phyloP scores from a whole-genome alignment of 1,284 basidiomycete species.

The Erythrobasidium hasegawianum region DNA sequence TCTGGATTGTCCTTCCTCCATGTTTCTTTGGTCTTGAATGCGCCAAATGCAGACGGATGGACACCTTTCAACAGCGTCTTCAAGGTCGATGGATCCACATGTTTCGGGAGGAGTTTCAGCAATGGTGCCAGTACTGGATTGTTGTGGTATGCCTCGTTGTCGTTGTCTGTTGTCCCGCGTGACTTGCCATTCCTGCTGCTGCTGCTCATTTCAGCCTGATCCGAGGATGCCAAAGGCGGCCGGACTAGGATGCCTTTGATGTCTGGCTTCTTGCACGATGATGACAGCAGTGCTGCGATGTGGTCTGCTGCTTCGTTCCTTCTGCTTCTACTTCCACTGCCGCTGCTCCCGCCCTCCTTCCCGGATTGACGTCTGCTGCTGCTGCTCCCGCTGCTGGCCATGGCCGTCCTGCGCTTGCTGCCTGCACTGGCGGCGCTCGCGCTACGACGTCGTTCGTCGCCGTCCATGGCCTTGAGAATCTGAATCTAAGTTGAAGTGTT shows the following conservation, averaged over 20 bases:
- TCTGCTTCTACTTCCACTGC: not conserved
- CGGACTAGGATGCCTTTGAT: slow-evolving; percentile 4
- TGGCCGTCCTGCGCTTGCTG: not conserved
- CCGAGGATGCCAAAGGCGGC: too few relatives aligned
- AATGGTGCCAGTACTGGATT: slow-evolving; percentile 14
- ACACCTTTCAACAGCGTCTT: slow-evolving; percentile 16
- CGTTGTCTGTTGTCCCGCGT: not conserved
- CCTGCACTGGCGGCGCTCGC: not conserved
- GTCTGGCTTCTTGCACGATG: not conserved
- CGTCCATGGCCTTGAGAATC: too few relatives aligned
- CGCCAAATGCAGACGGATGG: slow-evolving; percentile 30
- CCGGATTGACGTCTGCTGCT: not conserved
- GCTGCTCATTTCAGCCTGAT: slow-evolving; percentile 2
- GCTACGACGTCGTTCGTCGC: not conserved
- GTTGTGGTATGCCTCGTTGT: slow-evolving; percentile 8
- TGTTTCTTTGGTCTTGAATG: slow-evolving; percentile 25
- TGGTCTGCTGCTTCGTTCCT: not conserved
- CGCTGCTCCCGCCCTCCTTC: too few relatives aligned
- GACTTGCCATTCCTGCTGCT: not conserved
- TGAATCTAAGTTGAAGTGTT: too few relatives aligned
- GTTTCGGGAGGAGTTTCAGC: slow-evolving; percentile 20
- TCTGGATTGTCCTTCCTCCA: slow-evolving; percentile 31
- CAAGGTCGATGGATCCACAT: slow-evolving; percentile 25
- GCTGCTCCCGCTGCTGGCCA: not conserved
- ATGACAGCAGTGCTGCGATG: not conserved